Conservation (phyloP, 257 asterid species). For the Paulownia fortunei region DNA sequence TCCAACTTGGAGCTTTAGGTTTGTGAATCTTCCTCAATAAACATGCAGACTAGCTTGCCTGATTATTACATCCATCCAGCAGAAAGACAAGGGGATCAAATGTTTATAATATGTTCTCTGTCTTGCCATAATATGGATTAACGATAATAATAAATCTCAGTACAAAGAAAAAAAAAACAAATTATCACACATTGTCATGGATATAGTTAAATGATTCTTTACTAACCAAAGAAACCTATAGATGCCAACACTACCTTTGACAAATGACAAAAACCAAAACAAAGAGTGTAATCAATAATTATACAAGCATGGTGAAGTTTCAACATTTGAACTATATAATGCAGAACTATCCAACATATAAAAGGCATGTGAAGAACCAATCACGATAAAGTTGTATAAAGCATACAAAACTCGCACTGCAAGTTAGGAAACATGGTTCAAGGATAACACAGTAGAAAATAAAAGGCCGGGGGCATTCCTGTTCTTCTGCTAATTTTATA, state of each 20-base stretch:
- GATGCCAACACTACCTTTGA: background rate
- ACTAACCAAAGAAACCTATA: background rate
- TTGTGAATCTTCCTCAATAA: background rate
- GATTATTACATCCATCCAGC: no score
- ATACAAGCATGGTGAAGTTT: background rate
- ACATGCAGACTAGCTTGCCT: background rate
- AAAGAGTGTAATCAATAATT: background rate
- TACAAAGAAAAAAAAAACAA: background rate
- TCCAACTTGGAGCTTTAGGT: background rate
- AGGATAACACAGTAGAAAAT: background rate
- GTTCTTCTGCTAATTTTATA: conserved; percentile 7
- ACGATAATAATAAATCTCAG: background rate
- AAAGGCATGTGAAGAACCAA: background rate
- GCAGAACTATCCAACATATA: background rate
- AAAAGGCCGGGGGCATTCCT: background rate
- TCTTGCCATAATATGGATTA: no score
- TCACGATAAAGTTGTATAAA: background rate
- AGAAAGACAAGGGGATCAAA: no score
- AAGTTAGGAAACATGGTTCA: background rate
- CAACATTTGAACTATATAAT: background rate
- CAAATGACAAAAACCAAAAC: background rate
- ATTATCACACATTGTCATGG: background rate
- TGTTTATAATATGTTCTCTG: no score
- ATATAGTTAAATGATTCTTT: background rate
- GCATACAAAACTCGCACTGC: background rate